Evolutionary conservation across 176 grass and related monocot genomes (phyloP), one percentile per base, ranked within the genome.

Genomic region (Cenchrus fungigraminus): DNA sequence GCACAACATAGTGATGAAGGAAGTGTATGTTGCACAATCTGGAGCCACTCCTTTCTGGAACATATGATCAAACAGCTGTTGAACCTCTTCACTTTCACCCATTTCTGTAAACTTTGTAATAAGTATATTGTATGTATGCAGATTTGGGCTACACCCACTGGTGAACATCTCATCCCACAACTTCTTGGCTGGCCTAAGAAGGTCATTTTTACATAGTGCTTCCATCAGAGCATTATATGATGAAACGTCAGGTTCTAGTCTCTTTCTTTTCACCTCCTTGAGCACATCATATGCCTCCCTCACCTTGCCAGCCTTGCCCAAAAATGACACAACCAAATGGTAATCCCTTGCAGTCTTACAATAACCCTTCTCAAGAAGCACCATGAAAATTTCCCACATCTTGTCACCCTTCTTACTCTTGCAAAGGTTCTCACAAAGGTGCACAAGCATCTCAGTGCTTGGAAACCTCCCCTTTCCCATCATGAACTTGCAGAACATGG

Each of bases 131-230:
- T 98, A 98, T 16, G 92, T 98, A 31, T 90, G 83, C 82, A 98
- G 85, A 93, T 95, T 95, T 82, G 91, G 89, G 76, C 46, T 64
- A 85, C 77, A 95, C 0, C 83, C 89, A 82, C 78, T 86, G 66
- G 86, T 88, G 87, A 98, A 98, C 91, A 98, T 98, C 82, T 98
- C 93, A 90, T 98, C 95, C 93, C 93, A 98, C 73, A 98, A 82
- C 72, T 98, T 98, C 83, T 93, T 98, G 55, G 95, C 93, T 0
- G 93, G 95, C 66, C 95, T 92, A 79, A 95, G 79, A 71, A 95
- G 87, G 74, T 95, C 87, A 79, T 89, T 83, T 92, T 71, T 92
- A 72, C 95, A 98, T 31, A 92, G 81, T 61, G 91, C 49, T 82
- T 86, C 90, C 91, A 98, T 95, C 68, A 98, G 80, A 79, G 85